phyloP scores from a whole-genome alignment of 2,329 filamentous ascomycete genomes.

The Balansia obtecta region DNA sequence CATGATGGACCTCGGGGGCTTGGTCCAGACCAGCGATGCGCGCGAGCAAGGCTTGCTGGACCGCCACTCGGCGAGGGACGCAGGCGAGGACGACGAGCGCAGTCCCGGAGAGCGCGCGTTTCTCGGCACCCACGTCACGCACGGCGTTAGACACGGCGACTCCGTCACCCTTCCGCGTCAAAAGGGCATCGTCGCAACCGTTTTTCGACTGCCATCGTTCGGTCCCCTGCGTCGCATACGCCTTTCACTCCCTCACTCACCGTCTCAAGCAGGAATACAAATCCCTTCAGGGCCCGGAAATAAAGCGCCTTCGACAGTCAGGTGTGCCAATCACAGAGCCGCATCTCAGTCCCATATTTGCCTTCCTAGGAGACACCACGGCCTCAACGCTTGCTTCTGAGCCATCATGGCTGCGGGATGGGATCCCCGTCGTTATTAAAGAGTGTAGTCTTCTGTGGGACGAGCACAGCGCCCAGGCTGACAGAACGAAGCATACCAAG shows the following conservation, averaged over 20 bases:
- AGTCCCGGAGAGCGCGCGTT: conserved; percentile 11
- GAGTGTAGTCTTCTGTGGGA: conserved; percentile 36
- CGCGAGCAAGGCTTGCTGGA: conserved; percentile 5
- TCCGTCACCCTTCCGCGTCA: conserved; percentile 22
- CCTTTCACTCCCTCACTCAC: conserved; percentile 27
- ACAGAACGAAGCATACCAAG: conserved; percentile 33
- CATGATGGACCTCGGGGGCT: conserved; percentile 29
- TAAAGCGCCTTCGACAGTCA: conserved; percentile 24
- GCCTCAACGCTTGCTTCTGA: conserved; percentile 24
- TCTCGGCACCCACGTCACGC: conserved; percentile 27
- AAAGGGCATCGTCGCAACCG: conserved; percentile 26
- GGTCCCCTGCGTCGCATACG: conserved; percentile 34
- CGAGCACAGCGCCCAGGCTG: conserved; percentile 29
- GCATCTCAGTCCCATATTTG: conserved; percentile 28
- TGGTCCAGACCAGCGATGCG: conserved; percentile 18
- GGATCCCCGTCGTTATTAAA: conserved; percentile 33
- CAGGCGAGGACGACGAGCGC: conserved; percentile 8
- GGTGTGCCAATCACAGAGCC: conserved; percentile 28
- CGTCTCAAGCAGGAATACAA: conserved; percentile 27
- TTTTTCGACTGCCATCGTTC: conserved; percentile 32
- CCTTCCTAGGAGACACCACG: conserved; percentile 36
- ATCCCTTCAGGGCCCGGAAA: conserved; percentile 21
- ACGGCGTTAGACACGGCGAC: conserved; percentile 24
- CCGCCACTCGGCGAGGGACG: conserved; percentile 6
- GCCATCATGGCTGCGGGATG: conserved; percentile 26